Base-by-base conservation (phyloP, 2,329 filamentous ascomycete species). In the Ceratocystis variospora region DNA sequence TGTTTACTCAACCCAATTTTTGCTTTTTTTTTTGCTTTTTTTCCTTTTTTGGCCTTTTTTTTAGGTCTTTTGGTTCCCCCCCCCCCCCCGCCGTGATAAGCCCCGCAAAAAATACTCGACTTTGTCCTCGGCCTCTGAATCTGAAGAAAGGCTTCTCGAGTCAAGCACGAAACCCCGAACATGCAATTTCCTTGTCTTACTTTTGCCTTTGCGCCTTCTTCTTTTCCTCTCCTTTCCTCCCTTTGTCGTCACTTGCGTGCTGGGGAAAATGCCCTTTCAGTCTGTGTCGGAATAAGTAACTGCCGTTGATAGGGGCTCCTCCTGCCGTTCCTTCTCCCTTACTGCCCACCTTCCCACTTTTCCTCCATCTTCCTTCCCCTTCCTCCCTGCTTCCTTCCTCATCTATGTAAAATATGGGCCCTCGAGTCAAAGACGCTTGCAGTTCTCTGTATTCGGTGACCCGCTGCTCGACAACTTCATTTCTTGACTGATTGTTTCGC, bases 291-390 rank as follows among this genome's bases (percentile, higher is more conserved):
- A 59, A 59, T 17, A 33, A 59, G 53, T 59, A 59, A 59, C 53
- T 59, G 53, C 53, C 53, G 53, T 59, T 59, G 53, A 59, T 59
- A 59, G 28, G 53, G 53, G 53, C 33, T 17, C 53, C n/a, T 59
- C 31, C 12, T 17, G 12, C 53, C 53, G 8, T 59, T 22, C 53
- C 7, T 59, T 7, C 53, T n/a, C 33, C 15, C 53, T 31, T 12
- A 25, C 53, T 59, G 12, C 53, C 53, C 6, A 59, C 53, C 28
- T 59, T 57, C 53, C 53, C 22, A 28, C 25, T 57, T 57, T 31
- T 22, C 22, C 53, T 19, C 53, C 53, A 15, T 31, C 4, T 12
- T 17, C 53, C 53, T 28, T 15, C 17, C 25, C 22, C 15, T 31
- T 12, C 53, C n/a, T 33, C 25, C 19, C 31, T 15, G 22, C 53